These are phyloP conservation scores for Glycyrrhiza uralensis DNA, from an alignment of 306 rosid genomes.

Conservation along the genomic window DNA sequence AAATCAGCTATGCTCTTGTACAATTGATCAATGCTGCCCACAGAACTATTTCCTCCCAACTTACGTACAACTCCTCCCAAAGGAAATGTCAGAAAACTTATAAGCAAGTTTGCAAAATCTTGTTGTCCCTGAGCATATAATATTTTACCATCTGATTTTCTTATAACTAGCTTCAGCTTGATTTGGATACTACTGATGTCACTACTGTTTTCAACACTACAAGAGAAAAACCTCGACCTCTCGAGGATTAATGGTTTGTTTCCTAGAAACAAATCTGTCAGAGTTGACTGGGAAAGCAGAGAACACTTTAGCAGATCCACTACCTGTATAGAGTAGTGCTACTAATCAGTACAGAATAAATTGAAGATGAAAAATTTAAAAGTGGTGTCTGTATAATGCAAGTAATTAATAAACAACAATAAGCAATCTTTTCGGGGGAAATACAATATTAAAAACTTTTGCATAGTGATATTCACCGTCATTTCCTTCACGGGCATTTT, in stretches of 20 bases:
- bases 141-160: background rate
- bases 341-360: too few species aligned
- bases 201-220: background rate
- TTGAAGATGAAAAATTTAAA: too few species aligned
- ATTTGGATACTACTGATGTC: background rate
- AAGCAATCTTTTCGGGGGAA: too few species aligned
- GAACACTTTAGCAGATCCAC: background rate
- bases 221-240: too few species aligned
- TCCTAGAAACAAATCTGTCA: background rate
- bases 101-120: background rate
- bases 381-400: too few species aligned
- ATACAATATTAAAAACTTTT: too few species aligned
- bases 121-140: background rate
- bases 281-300: background rate
- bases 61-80: background rate
- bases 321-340: too few species aligned
- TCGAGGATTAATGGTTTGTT: background rate
- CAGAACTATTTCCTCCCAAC: background rate
- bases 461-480: too few species aligned
- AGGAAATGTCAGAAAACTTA: background rate
- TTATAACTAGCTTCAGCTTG: background rate
- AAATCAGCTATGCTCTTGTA: background rate
- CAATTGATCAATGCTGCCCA: background rate
- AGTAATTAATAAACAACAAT: too few species aligned
- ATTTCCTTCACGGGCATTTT: too few species aligned